phyloP scores from a whole-genome alignment of 2,329 filamentous ascomycete species.

The Zymoseptoria passerinii region DNA sequence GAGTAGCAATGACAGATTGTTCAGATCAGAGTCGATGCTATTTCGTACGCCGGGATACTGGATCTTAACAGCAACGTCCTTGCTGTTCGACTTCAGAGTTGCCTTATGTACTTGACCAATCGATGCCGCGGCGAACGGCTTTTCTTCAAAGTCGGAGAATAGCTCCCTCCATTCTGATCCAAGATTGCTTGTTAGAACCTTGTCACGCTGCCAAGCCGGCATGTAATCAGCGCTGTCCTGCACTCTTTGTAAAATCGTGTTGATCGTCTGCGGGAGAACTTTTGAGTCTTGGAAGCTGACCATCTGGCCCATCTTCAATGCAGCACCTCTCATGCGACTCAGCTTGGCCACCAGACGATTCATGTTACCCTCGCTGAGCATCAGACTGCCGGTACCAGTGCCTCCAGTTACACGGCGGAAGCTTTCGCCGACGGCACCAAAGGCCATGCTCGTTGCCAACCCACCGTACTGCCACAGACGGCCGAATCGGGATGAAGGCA shows the following conservation, averaged over 20 bases:
- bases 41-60: slow-evolving; percentile 94
- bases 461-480: slow-evolving; percentile 93
- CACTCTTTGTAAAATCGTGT: slow-evolving; percentile 83
- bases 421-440: slow-evolving; percentile 79
- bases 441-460: slow-evolving; percentile 88
- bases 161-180: slow-evolving; percentile 77
- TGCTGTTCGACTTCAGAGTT: slow-evolving; percentile 63
- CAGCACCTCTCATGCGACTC: slow-evolving; percentile 91
- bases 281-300: slow-evolving; percentile 97
- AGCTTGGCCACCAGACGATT: slow-evolving; percentile 86
- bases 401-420: slow-evolving; percentile 69
- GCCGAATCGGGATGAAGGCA: slow-evolving; percentile 79
- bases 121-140: slow-evolving; percentile 87
- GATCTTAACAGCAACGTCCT: slow-evolving; percentile 84
- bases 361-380: slow-evolving; percentile 85
- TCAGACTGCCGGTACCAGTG: slow-evolving; percentile 59
- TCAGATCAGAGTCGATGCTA: slow-evolving; percentile 93
- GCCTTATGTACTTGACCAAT: slow-evolving; percentile 95
- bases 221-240: slow-evolving; percentile 98
- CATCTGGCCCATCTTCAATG: slow-evolving; percentile 96
- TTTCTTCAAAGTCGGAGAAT: slow-evolving; percentile 78
- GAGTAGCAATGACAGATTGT: slow-evolving; percentile 83
- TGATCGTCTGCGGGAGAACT: slow-evolving; percentile 79
- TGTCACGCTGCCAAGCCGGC: slow-evolving; percentile 85
- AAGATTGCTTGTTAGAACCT: slow-evolving; percentile 69